A percentile compares a stretch with the other conserved stretches of the same genome.
Conservation (phyloP, 306 rosid species). For the Elaeagnus macrophylla region DNA sequence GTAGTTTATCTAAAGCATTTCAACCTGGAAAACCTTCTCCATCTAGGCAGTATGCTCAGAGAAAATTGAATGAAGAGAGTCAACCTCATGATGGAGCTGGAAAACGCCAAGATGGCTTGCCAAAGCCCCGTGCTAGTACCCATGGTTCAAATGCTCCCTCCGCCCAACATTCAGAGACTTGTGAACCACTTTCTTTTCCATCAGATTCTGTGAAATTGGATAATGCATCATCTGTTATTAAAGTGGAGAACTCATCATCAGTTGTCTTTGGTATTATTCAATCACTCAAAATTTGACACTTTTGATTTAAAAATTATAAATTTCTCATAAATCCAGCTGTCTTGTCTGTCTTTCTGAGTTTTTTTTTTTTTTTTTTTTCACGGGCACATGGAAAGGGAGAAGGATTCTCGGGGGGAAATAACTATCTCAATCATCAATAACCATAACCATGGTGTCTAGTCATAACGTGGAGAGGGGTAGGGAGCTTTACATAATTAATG, state of each 20-base stretch:
- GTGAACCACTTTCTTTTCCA: too few species aligned
- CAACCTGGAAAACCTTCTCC: conserved; percentile 93
- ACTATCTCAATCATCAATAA: too few species aligned
- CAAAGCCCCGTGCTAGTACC: conserved; percentile 34
- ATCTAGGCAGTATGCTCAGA: conserved; percentile 78
- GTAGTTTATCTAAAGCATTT: conserved; percentile 89
- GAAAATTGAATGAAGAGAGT: conserved; percentile 68
- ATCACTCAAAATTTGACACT: conserved; percentile 3
- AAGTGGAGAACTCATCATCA: conserved; percentile 24
- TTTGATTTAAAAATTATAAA: conserved; percentile 6
- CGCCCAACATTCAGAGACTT: conserved; percentile 33
- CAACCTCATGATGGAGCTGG: conserved; percentile 38
- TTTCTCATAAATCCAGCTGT: not conserved
- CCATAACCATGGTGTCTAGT: too few species aligned
- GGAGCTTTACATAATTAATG: too few species aligned
- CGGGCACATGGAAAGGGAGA: too few species aligned
- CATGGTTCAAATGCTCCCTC: conserved; percentile 27
- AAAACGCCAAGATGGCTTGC: conserved; percentile 38
- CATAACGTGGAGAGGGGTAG: too few species aligned
- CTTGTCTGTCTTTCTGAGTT: too few species aligned
- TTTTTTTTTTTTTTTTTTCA: too few species aligned
- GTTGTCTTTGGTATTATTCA: conserved; percentile 38
- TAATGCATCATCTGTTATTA: too few species aligned
- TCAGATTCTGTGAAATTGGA: conserved; percentile 27
- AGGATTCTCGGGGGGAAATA: too few species aligned